Percentiles rank a stretch among this genome's conserved stretches.
phyloP scores from a whole-genome alignment of 2,329 filamentous ascomycete genomes.

The Colletotrichum spinosum region DNA sequence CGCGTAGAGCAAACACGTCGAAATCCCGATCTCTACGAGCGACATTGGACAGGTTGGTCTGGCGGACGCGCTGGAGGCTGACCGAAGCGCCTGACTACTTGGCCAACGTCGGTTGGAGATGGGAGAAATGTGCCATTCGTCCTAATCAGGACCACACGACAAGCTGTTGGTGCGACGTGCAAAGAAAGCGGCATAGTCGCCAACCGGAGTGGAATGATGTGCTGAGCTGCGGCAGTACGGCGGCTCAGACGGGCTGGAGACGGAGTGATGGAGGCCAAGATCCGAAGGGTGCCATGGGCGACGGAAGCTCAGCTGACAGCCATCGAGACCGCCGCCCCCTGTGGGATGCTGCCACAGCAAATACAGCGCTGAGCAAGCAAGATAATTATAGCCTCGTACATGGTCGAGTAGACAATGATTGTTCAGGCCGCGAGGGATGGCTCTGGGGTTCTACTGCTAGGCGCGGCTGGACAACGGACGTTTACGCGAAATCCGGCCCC shows the following conservation, averaged over 20 bases:
- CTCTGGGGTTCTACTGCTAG: no score
- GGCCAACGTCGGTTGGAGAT: no score
- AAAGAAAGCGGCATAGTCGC: not conserved
- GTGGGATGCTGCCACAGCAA: slow-evolving; percentile 2
- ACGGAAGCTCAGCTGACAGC: slow-evolving; percentile 22
- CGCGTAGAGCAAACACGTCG: no score
- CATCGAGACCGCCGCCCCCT: slow-evolving; percentile 10
- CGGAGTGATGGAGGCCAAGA: slow-evolving; percentile 15
- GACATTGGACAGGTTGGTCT: no score
- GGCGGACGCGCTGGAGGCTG: no score
- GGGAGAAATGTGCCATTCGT: no score
- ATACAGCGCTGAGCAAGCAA: slow-evolving; percentile 10
- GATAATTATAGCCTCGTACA: not conserved
- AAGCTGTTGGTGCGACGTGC: no score
- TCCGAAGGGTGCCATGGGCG: slow-evolving; percentile 1
- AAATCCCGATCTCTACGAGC: no score
- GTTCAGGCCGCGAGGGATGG: no score
- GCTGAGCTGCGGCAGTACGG: not conserved
- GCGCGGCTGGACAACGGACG: not conserved
- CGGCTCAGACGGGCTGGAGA: slow-evolving; percentile 1
- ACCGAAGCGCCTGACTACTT: no score
- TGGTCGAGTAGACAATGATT: not conserved
- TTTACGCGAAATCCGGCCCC: slow-evolving; percentile 13
- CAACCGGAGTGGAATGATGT: slow-evolving; percentile 2
- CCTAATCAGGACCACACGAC: no score